Evolutionary conservation across 2,329 filamentous ascomycete species (phyloP), one percentile per base, ranked within the genome.

Genomic region (Capronia epimyces): DNA sequence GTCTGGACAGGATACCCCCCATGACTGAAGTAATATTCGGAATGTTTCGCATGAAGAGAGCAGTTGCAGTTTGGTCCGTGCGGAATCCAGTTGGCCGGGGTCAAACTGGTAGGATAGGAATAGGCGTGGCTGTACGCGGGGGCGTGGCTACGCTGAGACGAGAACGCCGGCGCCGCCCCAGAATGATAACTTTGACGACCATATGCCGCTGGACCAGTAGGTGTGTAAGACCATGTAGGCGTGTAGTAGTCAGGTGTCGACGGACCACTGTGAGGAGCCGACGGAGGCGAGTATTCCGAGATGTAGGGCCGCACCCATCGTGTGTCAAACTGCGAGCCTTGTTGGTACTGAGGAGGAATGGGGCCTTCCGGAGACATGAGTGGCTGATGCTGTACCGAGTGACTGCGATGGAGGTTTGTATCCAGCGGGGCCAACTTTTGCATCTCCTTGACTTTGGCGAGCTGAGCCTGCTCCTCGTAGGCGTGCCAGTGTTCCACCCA

Each of bases 401-500:
- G 69, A 59, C 73, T 68, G 51, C 79, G 74, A 56, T 79, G 71
- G 50, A 84, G 69, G 57, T 78, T 82, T 46, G 83, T 86, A 62
- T 86, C 80, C 56, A 87, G 78, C 25, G 82, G 80, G 44, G 78
- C 77, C 59, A 84, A 69, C 62, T 75, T 75, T 54, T 68, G 71
- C 60, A 67, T 70, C 58, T 65, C 70, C 58, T 69, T 74, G 57
- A 67, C 73, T 59, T 63, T 66, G 46, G 66, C 68, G 60, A 71
- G 69, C 61, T 75, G 69, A 50, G 68, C 63, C 66, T 75, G 76
- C 52, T 70, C 69, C 60, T 80, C 74, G 72, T 81, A 86, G 22
- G 76, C 76, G 50, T 82, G 76, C 84, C 84, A 87, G 63, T 81
- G 81, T 50, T 76, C 71, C 39, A 79, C 73, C 82, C 83, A 87